A percentile compares a stretch with the other conserved stretches of the same genome.
These are phyloP conservation scores for Arthrobotrys pseudoclavata DNA, from an alignment of 2,329 filamentous ascomycete genomes.

Conservation along the genomic window DNA sequence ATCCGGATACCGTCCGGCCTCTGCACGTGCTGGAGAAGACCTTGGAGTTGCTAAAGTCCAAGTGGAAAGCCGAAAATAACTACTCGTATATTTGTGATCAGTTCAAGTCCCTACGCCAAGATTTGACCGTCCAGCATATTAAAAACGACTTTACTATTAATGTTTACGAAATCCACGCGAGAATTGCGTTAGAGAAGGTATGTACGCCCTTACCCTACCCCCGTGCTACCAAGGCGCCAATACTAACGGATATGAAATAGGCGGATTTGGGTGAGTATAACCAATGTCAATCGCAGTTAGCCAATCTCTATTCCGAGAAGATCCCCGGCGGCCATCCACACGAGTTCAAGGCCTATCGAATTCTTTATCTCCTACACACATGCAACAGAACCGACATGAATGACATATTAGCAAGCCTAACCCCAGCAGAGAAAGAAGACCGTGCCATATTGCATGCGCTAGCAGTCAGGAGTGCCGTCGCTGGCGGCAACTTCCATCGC, in stretches of 20 bases:
- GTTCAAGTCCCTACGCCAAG: constrained; percentile 98
- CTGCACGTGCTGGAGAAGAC: constrained; percentile 83
- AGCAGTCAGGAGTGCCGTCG: constrained; percentile 88
- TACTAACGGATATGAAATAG: constrained; percentile 56
- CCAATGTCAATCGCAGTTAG: constrained; percentile 98
- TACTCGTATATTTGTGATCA: constrained; percentile 99
- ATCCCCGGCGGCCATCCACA: constrained; percentile 84
- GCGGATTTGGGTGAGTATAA: constrained; percentile 99
- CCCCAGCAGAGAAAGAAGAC: constrained; percentile 91
- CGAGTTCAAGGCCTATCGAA: constrained; percentile 99
- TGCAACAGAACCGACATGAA: constrained; percentile 98
- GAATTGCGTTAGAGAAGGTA: constrained; percentile 92
- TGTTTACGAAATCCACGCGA: constrained; percentile 97
- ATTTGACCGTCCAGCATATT: constrained; percentile 97
- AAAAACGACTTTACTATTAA: constrained; percentile 95
- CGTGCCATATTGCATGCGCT: constrained; percentile 89
- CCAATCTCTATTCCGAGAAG: constrained; percentile 87
- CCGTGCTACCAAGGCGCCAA: background rate
- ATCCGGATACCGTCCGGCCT: constrained; percentile 89
- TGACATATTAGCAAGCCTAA: constrained; percentile 99
- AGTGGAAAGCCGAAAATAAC: constrained; percentile 93
- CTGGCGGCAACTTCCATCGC: constrained; percentile 94
- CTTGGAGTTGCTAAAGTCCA: constrained; percentile 88
- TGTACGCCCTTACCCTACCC: constrained; percentile 12
- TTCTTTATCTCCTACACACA: constrained; percentile 99